These are phyloP conservation scores for Pleurotus sapidus DNA, from an alignment of 768 basidiomycete genomes.

Conservation along the genomic window DNA sequence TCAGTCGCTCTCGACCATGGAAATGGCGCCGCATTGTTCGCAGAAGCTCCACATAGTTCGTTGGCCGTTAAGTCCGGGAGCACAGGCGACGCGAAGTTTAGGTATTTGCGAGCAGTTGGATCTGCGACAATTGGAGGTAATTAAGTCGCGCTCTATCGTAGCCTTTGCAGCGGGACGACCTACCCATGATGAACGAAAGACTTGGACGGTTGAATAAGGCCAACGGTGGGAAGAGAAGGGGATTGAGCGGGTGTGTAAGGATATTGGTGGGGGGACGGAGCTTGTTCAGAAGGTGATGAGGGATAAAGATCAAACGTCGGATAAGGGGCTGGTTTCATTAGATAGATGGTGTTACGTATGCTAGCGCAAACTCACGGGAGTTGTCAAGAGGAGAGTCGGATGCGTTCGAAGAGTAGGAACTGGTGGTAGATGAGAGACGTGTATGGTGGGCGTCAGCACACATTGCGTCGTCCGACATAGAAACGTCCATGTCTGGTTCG, in stretches of 20 bases:
- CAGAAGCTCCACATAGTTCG: constrained; percentile 88
- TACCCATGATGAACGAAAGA: constrained; percentile 73
- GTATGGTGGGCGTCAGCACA: constrained; percentile 44
- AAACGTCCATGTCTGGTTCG: constrained; percentile 59
- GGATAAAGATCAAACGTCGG: constrained; percentile 67
- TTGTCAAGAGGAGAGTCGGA: constrained; percentile 43
- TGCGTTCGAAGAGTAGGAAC: constrained; percentile 43
- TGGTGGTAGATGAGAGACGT: constrained; percentile 65
- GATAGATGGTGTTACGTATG: background rate
- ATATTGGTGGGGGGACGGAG: constrained; percentile 30
- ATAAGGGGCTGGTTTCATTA: constrained; percentile 37
- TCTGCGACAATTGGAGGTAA: constrained; percentile 28
- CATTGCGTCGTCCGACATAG: constrained; percentile 70
- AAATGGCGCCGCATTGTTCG: constrained; percentile 86
- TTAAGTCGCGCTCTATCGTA: no score
- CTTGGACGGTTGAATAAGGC: constrained; percentile 66
- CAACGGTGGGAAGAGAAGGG: constrained; percentile 43
- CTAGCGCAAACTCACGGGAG: constrained; percentile 41
- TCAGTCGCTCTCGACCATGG: constrained; percentile 80
- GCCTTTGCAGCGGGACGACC: constrained; percentile 12
- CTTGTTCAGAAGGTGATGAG: constrained; percentile 38
- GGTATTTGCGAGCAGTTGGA: constrained; percentile 77
- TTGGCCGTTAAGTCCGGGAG: constrained; percentile 64
- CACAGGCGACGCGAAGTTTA: constrained; percentile 78
- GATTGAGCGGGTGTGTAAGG: constrained; percentile 28